Base-by-base conservation (phyloP, 441 rosid species). In the Pelargonium fulgidum region DNA sequence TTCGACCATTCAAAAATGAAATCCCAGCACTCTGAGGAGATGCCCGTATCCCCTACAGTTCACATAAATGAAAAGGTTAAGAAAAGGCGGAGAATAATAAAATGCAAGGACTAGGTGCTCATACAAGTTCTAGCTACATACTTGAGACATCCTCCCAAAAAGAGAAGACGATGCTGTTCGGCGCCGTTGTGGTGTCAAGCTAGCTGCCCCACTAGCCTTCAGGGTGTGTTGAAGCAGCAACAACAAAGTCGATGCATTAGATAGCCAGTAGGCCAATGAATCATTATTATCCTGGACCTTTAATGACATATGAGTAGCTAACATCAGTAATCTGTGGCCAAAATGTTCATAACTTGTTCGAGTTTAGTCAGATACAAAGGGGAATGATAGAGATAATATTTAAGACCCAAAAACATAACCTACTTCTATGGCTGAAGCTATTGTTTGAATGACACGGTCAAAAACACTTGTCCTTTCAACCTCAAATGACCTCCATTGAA, bases 401-500 rank as follows among this genome's bases (percentile, higher is more conserved):
- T 56, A 20, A 19, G 29, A 56, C 62, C 17, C 8, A 54, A 54
- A 54, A 5, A 54, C 61, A 14, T 56, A 72, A 70, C 74, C 78
- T 79, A 96, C 99, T 77, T 93, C 97, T 66, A 93, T 84, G 68
- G 98, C 87, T 50, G 94, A 81, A 68, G 97, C 96, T 80, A 96
- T 89, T 74, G 98, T 87, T 80, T 96, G 97, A 81, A 96, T 96
- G 68, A 96, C 87, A 66, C 94, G 96, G 80, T 96, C 99, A 81
- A 96, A 96, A 77, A 96, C 93, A 68, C 82, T 81, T 47, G 99
- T 96, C 85, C 97, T 91, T 86, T 96, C 99, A 67, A 86, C 98
- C 84, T 96, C 99, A 81, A 96, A 96, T 72, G 99, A 96, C 75
- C 98, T 90, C 99, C 99, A 96, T 58, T 93, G 98, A 77, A 96